Evolutionary conservation across 2,329 filamentous ascomycete genomes (phyloP).

Genomic region (Pseudogymnoascus verrucosus): DNA sequence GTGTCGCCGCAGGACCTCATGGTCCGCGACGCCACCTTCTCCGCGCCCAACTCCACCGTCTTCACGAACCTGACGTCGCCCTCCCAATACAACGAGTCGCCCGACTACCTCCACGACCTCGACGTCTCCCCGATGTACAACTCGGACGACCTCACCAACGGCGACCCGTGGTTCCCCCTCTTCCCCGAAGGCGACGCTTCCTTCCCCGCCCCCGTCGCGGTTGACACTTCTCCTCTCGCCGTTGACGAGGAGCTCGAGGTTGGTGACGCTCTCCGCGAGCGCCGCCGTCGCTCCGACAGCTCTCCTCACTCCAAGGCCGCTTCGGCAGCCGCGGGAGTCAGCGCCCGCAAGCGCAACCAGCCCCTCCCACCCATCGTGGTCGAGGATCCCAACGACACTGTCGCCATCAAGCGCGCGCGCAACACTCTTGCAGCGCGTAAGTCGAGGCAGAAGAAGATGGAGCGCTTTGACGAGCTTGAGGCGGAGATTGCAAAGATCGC

Average conservation of each 20-base stretch:
- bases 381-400: conserved; percentile 61
- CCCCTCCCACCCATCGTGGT: conserved; percentile 71
- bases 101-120: conserved; percentile 60
- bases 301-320: conserved; percentile 49
- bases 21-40: conserved; percentile 60
- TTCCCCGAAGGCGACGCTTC: conserved; percentile 46
- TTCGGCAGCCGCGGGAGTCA: conserved; percentile 63
- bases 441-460: conserved; percentile 78
- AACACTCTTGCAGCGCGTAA: conserved; percentile 93
- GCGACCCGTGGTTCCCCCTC: conserved; percentile 63
- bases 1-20: conserved; percentile 78
- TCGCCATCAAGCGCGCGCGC: conserved; percentile 86
- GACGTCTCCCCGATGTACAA: conserved; percentile 74
- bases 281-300: conserved; percentile 33
- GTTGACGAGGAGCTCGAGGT: conserved; percentile 41
- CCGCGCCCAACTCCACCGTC: conserved; percentile 72
- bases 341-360: conserved; percentile 69
- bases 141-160: conserved; percentile 34
- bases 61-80: conserved; percentile 82
- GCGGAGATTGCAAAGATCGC: conserved; percentile 62
- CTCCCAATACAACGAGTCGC: conserved; percentile 69
- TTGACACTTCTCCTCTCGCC: neutral
- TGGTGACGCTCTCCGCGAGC: conserved; percentile 33
- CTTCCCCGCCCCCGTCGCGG: conserved; percentile 17
- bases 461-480: conserved; percentile 68